These are phyloP conservation scores for Tagetes patula DNA, from an alignment of 129 eudicot genomes.

Conservation along the genomic window DNA sequence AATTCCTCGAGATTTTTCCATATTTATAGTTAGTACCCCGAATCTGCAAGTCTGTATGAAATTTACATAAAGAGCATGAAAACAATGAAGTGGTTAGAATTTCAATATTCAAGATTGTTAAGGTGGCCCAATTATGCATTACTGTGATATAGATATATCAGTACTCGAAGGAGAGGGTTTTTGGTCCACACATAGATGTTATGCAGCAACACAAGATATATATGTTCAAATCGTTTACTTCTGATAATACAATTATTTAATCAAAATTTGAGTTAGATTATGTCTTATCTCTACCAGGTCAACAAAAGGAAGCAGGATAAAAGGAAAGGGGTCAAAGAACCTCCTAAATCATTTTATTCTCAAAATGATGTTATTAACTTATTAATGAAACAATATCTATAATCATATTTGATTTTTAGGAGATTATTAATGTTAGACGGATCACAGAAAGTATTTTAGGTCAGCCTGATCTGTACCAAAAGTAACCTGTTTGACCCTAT, in stretches of 20 bases:
- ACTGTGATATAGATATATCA: not conserved
- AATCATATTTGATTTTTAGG: not conserved
- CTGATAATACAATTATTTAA: not conserved
- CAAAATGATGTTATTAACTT: not conserved
- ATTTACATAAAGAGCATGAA: slow-evolving; percentile 5
- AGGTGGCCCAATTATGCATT: not conserved
- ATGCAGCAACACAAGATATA: not conserved
- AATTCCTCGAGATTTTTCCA: not conserved
- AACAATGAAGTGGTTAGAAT: not conserved
- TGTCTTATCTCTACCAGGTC: not conserved
- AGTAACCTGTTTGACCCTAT: not conserved
- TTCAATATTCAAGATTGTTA: not conserved
- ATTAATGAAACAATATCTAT: not conserved
- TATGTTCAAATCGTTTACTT: not conserved
- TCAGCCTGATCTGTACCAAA: too few species aligned
- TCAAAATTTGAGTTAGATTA: slow-evolving; percentile 1
- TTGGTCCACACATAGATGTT: slow-evolving; percentile 3
- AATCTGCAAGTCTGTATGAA: not conserved
- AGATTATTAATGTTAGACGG: not conserved
- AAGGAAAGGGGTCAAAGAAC: not conserved
- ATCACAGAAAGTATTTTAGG: too few species aligned
- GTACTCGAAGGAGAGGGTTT: not conserved
- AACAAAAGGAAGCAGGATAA: not conserved
- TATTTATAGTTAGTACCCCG: not conserved
- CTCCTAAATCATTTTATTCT: not conserved